Evolutionary conservation across 768 basidiomycete genomes (phyloP).

Genomic region (Podaxis sp.): DNA sequence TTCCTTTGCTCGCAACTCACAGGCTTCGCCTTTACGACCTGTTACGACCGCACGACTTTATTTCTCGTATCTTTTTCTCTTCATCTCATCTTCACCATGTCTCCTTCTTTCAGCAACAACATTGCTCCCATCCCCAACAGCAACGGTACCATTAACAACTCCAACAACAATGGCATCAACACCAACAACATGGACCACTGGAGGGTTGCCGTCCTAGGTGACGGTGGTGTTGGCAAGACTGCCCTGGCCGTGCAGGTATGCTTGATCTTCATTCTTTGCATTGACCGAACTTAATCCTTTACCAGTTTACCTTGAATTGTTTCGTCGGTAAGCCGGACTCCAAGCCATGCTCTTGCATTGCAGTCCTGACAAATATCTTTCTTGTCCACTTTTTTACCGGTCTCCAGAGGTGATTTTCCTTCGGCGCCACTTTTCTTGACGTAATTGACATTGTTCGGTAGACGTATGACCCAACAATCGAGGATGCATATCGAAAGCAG

Average conservation of each 20-base stretch:
- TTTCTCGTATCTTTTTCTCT: conserved; percentile 41
- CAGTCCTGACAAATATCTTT: conserved; percentile 10
- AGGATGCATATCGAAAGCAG: conserved; percentile 96
- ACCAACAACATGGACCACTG: conserved; percentile 73
- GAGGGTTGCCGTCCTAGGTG: conserved; percentile 94
- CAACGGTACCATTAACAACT: conserved; percentile 8
- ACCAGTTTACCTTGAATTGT: conserved; percentile 91
- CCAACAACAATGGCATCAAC: conserved; percentile 11
- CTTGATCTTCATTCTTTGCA: conserved; percentile 17
- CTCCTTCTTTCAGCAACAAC: conserved; percentile 22
- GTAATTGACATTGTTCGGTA: conserved; percentile 31
- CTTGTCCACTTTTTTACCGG: conserved; percentile 11
- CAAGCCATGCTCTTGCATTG: conserved; percentile 14
- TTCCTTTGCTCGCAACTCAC: conserved; percentile 15
- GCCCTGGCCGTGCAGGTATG: conserved; percentile 92
- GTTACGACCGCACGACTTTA: conserved; percentile 53
- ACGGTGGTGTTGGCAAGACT: conserved; percentile 97
- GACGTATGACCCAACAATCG: conserved; percentile 99
- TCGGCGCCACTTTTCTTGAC: conserved; percentile 11
- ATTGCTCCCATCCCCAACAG: conserved; percentile 11
- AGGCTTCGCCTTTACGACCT: conserved; percentile 44
- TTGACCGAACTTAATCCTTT: conserved; percentile 13
- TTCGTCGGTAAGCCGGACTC: conserved; percentile 76
- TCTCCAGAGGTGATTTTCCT: conserved; percentile 51
- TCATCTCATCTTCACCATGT: conserved; percentile 30